These are phyloP conservation scores for Cladosporium sp. DNA, from an alignment of 2,329 filamentous ascomycete genomes.

Conservation along the genomic window DNA sequence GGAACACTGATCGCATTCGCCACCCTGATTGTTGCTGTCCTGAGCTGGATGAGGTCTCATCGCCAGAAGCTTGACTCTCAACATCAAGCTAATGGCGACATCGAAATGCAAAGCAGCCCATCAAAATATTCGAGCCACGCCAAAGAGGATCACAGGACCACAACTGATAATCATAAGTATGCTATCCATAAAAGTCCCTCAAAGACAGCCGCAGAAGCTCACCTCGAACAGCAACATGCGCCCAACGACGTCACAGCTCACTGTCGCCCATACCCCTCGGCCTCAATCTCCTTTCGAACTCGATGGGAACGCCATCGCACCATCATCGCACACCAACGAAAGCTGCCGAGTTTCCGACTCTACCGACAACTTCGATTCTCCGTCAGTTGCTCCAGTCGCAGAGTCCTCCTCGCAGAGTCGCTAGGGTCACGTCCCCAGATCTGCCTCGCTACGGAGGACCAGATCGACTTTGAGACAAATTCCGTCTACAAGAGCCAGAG, in stretches of 20 bases:
- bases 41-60: background rate
- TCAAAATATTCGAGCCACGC: background rate
- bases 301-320: background rate
- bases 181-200: background rate
- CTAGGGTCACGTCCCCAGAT: too few relatives aligned
- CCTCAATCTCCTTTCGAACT: background rate
- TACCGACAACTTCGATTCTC: too few relatives aligned
- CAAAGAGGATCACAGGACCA: background rate
- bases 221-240: background rate
- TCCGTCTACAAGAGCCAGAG: too few relatives aligned
- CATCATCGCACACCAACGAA: background rate
- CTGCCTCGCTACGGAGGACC: too few relatives aligned
- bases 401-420: too few relatives aligned
- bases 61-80: background rate
- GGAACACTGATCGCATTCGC: background rate
- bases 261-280: background rate
- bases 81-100: background rate
- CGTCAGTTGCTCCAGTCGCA: too few relatives aligned
- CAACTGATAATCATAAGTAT: background rate
- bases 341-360: background rate
- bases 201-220: background rate
- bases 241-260: background rate
- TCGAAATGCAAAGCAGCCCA: background rate
- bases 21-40: background rate
- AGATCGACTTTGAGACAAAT: too few relatives aligned